Percentiles rank a stretch among this genome's conserved stretches.
These are phyloP conservation scores for Dendrobium catenatum DNA, from an alignment of 106 monocot genomes.

Conservation along the genomic window DNA sequence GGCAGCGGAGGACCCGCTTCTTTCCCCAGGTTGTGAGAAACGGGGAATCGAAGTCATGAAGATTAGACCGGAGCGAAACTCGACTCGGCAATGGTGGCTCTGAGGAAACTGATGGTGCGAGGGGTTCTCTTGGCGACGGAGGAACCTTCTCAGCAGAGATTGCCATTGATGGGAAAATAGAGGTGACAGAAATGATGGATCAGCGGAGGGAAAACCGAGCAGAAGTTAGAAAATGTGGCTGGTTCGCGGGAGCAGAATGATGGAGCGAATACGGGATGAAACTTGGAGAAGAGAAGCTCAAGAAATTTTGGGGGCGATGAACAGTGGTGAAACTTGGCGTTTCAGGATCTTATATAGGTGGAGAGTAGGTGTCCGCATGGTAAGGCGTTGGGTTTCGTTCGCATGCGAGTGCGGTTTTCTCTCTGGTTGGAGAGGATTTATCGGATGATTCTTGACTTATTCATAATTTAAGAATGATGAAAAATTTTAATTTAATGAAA, in stretches of 20 bases:
- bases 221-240: no score
- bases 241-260: not conserved
- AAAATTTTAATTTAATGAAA: no score
- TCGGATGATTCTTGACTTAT: no score
- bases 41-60: slow-evolving; percentile 31
- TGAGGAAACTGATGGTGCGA: not conserved
- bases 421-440: no score
- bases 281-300: not conserved
- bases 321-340: not conserved
- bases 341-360: slow-evolving; percentile 2
- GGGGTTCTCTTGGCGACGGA: slow-evolving; percentile 6
- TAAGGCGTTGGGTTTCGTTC: not conserved
- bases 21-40: slow-evolving; percentile 42
- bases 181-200: not conserved
- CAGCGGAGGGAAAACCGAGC: not conserved
- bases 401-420: not conserved
- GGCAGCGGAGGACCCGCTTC: slow-evolving; percentile 33
- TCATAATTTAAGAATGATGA: no score
- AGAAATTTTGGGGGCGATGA: not conserved
- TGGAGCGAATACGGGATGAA: not conserved
- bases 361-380: not conserved
- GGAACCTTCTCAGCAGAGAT: slow-evolving; percentile 21
- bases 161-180: slow-evolving; percentile 20
- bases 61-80: not conserved
- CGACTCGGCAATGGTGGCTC: not conserved